These are phyloP conservation scores for Mucor saturninus DNA, from an alignment of 371 early-diverging fungal genomes.

Conservation along the genomic window DNA sequence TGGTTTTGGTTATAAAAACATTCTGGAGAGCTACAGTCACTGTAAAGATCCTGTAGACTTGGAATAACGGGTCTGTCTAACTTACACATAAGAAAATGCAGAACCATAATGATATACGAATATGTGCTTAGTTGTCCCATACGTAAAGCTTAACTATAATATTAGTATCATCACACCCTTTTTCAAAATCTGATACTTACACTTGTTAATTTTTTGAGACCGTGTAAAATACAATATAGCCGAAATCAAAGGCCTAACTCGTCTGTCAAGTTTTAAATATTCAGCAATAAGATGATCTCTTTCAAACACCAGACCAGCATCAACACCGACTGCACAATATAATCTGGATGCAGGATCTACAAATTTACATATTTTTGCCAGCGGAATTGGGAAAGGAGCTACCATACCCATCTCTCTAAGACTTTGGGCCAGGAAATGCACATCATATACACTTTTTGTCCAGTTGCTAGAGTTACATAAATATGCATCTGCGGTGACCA, in stretches of 20 bases:
- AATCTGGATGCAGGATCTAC: background rate
- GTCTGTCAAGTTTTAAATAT: background rate
- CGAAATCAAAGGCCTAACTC: background rate
- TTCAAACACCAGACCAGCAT: background rate
- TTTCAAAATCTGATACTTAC: background rate
- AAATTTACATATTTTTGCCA: background rate
- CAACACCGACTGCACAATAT: background rate
- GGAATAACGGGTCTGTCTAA: background rate
- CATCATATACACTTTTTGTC: background rate
- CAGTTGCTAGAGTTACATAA: background rate
- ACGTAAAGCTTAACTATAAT: background rate
- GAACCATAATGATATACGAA: background rate
- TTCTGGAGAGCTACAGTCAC: background rate
- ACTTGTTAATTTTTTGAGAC: background rate
- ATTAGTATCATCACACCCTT: background rate
- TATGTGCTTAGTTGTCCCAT: background rate
- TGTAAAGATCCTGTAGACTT: background rate
- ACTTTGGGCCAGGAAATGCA: background rate
- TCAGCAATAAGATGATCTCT: background rate
- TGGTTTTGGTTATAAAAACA: background rate
- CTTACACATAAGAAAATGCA: background rate
- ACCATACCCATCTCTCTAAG: background rate
- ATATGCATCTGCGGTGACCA: background rate
- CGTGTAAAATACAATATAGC: background rate
- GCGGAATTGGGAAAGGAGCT: background rate